phyloP scores from a whole-genome alignment of 306 rosid species.

The Cucurbita ficifolia region DNA sequence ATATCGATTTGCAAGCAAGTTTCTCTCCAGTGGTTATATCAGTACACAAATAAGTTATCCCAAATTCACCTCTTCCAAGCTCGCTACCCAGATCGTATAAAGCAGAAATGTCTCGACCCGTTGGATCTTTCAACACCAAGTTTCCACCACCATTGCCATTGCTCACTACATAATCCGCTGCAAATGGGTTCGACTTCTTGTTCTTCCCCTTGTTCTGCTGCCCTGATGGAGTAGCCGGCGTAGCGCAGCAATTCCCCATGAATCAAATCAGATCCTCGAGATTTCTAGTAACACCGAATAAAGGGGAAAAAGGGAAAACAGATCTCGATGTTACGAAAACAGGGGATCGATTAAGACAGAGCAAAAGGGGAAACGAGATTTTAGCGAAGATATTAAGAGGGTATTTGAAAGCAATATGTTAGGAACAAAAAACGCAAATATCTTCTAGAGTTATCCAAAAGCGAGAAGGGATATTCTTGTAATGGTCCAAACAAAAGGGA shows the following conservation, averaged over 20 bases:
- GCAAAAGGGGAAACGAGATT: background rate
- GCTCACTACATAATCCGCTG: constrained; percentile 9
- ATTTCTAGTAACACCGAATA: background rate
- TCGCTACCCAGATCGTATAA: constrained; percentile 15
- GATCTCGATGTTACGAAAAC: background rate
- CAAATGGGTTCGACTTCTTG: constrained; percentile 17
- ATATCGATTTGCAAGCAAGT: constrained; percentile 21
- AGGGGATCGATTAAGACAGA: background rate
- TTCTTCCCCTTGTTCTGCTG: constrained; percentile 5
- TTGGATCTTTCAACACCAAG: constrained; percentile 18
- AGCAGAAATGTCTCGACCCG: constrained; percentile 8
- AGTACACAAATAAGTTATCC: constrained; percentile 13
- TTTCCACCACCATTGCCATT: constrained; percentile 17
- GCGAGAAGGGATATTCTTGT: background rate
- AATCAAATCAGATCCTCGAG: constrained; percentile 9
- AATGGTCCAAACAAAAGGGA: background rate
- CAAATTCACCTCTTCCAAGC: constrained; percentile 24
- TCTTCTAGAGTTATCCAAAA: constrained; percentile 3
- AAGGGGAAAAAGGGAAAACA: background rate
- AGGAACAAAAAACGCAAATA: background rate
- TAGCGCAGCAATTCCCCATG: constrained; percentile 23
- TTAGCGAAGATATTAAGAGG: background rate
- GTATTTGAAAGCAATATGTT: background rate
- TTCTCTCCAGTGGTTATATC: constrained; percentile 11
- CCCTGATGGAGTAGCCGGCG: constrained; percentile 6